phyloP scores from a whole-genome alignment of 2,329 filamentous ascomycete genomes.

The Xylaria sp. region DNA sequence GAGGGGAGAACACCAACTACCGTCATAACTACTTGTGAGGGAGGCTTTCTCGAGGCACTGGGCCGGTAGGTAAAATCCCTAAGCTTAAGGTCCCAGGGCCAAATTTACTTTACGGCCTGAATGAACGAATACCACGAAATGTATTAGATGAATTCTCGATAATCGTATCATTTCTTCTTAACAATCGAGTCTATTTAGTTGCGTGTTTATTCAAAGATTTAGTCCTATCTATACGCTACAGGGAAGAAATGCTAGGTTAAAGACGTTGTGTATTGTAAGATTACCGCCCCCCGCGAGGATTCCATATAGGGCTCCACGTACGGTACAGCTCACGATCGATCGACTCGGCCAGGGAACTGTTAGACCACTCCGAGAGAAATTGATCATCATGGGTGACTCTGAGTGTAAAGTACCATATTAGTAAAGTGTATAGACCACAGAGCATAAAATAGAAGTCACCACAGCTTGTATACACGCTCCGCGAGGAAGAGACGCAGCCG shows the following conservation, averaged over 20 bases:
- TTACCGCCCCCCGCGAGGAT: too few relatives aligned
- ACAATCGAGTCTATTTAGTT: too few relatives aligned
- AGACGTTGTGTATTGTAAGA: too few relatives aligned
- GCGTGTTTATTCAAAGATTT: not conserved
- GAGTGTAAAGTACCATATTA: too few relatives aligned
- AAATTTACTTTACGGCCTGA: constrained; percentile 11
- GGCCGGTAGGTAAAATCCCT: not conserved
- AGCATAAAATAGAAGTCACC: not conserved
- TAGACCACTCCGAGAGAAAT: too few relatives aligned
- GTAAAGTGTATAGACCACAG: too few relatives aligned
- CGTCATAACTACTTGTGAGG: not conserved
- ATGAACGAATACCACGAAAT: constrained; percentile 9
- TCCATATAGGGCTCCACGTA: not conserved
- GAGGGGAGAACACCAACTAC: not conserved
- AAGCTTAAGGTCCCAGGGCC: not conserved
- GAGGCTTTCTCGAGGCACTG: constrained; percentile 2
- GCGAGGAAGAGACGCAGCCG: too few relatives aligned
- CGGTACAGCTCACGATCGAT: too few relatives aligned
- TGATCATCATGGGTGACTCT: too few relatives aligned
- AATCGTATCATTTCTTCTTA: not conserved
- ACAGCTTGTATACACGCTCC: not conserved
- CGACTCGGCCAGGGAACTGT: too few relatives aligned
- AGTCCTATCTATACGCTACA: too few relatives aligned
- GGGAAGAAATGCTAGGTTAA: too few relatives aligned
- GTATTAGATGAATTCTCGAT: not conserved